Base-by-base conservation (phyloP, 2,329 filamentous ascomycete species). In the Hymenoscyphus salicellus region DNA sequence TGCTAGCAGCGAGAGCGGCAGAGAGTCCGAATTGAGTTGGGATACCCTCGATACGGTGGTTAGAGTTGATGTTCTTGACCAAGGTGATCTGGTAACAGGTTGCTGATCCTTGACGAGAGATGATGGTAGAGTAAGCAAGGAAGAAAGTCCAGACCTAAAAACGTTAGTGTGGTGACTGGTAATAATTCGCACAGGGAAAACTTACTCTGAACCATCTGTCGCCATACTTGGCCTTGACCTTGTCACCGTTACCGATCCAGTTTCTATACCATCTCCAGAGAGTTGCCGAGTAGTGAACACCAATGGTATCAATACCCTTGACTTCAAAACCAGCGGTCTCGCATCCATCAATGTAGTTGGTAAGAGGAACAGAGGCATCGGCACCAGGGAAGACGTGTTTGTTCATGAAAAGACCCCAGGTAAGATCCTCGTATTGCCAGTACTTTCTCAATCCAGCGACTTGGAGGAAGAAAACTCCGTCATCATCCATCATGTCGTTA, bases 321-420 rank as follows among this genome's bases (percentile, higher is more conserved):
- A 98, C 82, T 79, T 98, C 95, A 73, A 92, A 96, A 43, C 92
- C 92, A 68, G 91, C 89, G 64, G 85, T 88, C 82, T 99, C 95
- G 23, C 97, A 86, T 76, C 87, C 88, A 78, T 92, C 87, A 72
- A 96, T 83, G 73, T 95, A 92, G 79, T 89, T 95, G 72, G 92
- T 92, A 58, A 99, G 87, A 60, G 95, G 95, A 65, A 93, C 96
- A 55, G 92, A 96, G 61, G 95, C 95, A 77, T 98, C 95, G 60
- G 95, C 95, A 77, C 95, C 95, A 38, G 93, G 95, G 86, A 98
- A 98, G 78, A 98, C 85, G 80, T 98, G 97, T 83, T 97, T 97
- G 89, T 98, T 98, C 93, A 98, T 96, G 86, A 97, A 98, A 57
- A 98, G 85, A 77, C 95, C 95, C 95, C 95, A 98, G 78, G 94